Evolutionary conservation across 2,329 filamentous ascomycete species (phyloP).

Genomic region (Pyricularia grisea): DNA sequence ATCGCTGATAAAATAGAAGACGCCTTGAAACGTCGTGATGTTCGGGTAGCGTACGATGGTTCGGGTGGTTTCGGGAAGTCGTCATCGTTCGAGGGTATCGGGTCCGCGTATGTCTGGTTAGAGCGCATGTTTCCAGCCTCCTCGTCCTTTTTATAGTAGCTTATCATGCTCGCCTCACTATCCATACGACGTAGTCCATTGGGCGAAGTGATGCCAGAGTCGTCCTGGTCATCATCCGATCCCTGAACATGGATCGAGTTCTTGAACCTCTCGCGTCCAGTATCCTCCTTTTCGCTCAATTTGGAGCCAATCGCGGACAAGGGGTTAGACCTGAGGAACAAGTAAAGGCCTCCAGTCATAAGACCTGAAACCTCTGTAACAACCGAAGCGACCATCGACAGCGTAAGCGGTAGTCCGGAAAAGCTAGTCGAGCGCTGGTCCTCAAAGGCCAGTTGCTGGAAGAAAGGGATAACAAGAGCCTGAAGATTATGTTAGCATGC

Average conservation of each 20-base stretch:
- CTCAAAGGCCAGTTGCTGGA: constrained; percentile 43
- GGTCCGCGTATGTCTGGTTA: constrained; percentile 10
- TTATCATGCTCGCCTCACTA: constrained; percentile 24
- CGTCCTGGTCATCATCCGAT: constrained; percentile 21
- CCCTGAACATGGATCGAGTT: constrained; percentile 34
- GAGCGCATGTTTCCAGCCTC: constrained; percentile 15
- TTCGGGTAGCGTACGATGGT: constrained; percentile 8
- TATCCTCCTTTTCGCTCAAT: constrained; percentile 22
- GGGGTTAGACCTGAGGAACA: constrained; percentile 57
- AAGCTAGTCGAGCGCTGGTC: constrained; percentile 24
- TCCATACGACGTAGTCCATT: constrained; percentile 19
- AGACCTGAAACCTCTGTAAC: constrained; percentile 58
- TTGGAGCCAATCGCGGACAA: constrained; percentile 43
- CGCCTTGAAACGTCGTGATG: constrained; percentile 7
- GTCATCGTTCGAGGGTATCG: background rate
- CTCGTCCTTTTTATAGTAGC: constrained; percentile 18
- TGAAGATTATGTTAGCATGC: constrained; percentile 16
- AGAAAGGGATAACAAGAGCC: constrained; percentile 54
- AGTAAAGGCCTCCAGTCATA: constrained; percentile 54
- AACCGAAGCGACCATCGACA: constrained; percentile 56
- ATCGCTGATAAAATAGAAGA: constrained; percentile 6
- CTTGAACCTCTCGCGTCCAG: constrained; percentile 30
- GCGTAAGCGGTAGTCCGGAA: constrained; percentile 35
- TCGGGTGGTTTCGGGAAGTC: constrained; percentile 9
- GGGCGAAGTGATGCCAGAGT: constrained; percentile 23